Conservation (phyloP, 169 alveolate genomes). For the Cryptosporidium baileyi region DNA sequence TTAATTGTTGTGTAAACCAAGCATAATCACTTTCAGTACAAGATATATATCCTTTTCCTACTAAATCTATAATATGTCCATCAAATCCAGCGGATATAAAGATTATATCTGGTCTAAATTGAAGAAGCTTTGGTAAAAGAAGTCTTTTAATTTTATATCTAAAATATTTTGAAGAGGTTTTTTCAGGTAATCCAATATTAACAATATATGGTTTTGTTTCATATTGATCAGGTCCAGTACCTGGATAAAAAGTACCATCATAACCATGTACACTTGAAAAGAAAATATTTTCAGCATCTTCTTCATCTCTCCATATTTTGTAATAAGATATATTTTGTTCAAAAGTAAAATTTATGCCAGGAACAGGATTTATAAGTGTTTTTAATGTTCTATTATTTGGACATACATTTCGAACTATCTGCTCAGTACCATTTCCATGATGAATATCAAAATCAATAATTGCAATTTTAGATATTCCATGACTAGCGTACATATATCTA, state of each 20-base stretch:
- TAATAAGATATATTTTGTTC: slow-evolving; percentile 70
- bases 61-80: slow-evolving; percentile 93
- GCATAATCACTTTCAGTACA: slow-evolving; percentile 92
- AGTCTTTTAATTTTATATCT: slow-evolving; percentile 80
- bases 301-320: slow-evolving; percentile 80
- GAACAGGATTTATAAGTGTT: slow-evolving; percentile 24
- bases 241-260: slow-evolving; percentile 93
- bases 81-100: slow-evolving; percentile 98
- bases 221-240: slow-evolving; percentile 85
- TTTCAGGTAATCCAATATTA: slow-evolving; percentile 84
- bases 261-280: slow-evolving; percentile 93
- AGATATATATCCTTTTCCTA: slow-evolving; percentile 87
- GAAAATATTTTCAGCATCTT: slow-evolving; percentile 89
- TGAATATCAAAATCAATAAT: slow-evolving; percentile 98
- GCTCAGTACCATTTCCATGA: slow-evolving; percentile 99
- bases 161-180: slow-evolving; percentile 80
- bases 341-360: slow-evolving; percentile 33
- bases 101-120: slow-evolving; percentile 92
- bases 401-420: slow-evolving; percentile 79
- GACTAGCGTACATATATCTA: slow-evolving; percentile 82
- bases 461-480: slow-evolving; percentile 91
- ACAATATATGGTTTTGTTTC: slow-evolving; percentile 80
- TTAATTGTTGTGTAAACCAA: slow-evolving; percentile 92
- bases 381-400: slow-evolving; percentile 13
- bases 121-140: slow-evolving; percentile 88